Percentiles rank a stretch among this genome's conserved stretches.
Evolutionary conservation across 2,329 filamentous ascomycete genomes (phyloP).

Genomic region (Ophioceras dolichostomum): DNA sequence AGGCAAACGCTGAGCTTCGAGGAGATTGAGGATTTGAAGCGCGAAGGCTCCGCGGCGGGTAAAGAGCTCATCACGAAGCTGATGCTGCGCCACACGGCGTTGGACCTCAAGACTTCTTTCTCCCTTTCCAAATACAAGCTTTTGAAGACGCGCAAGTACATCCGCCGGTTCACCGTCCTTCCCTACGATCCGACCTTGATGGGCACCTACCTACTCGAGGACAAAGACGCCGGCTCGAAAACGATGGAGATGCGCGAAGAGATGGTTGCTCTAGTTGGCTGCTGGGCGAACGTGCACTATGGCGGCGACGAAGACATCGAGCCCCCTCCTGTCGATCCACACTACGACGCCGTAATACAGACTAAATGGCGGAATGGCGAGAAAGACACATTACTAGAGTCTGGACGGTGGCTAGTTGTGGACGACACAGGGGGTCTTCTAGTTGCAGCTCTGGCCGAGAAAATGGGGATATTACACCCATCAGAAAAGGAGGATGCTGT

Average conservation of each 20-base stretch:
- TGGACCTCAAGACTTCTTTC: constrained; percentile 91
- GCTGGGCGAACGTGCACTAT: constrained; percentile 84
- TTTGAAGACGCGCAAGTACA: constrained; percentile 86
- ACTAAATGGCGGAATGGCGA: neutral
- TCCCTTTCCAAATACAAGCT: constrained; percentile 93
- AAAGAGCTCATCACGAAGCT: constrained; percentile 90
- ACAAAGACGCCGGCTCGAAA: constrained; percentile 61
- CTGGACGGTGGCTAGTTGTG: constrained; percentile 61
- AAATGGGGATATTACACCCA: constrained; percentile 67
- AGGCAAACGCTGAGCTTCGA: constrained; percentile 67
- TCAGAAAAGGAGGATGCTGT: constrained; percentile 13
- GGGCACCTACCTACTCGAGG: constrained; percentile 63
- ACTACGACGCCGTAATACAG: neutral
- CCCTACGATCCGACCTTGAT: constrained; percentile 71
- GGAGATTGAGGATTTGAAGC: constrained; percentile 65
- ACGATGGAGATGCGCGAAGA: constrained; percentile 84
- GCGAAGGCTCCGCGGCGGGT: constrained; percentile 63
- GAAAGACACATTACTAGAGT: constrained; percentile 2
- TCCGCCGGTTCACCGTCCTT: constrained; percentile 73
- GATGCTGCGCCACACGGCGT: constrained; percentile 73
- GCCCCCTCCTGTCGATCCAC: neutral
- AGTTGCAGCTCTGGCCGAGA: constrained; percentile 73
- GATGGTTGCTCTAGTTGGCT: constrained; percentile 65
- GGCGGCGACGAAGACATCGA: constrained; percentile 22
- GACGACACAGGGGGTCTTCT: constrained; percentile 80